These are phyloP conservation scores for Helenozyma baotianmanensis DNA, from an alignment of 805 yeast species.

Conservation along the genomic window DNA sequence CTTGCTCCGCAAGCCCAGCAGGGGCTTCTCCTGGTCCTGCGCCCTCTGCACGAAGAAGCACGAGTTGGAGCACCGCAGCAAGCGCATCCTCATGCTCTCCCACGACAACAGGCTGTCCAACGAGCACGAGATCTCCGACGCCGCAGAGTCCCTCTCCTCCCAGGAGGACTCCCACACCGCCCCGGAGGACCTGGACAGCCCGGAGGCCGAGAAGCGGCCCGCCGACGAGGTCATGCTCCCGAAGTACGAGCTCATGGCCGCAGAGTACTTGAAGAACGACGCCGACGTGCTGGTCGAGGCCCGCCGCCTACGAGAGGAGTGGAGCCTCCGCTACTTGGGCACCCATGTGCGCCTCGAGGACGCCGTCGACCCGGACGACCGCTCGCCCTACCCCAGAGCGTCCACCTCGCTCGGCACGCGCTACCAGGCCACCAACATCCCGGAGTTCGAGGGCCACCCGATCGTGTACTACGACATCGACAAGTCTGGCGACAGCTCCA, in stretches of 20 bases:
- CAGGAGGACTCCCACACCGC: conserved; percentile 1
- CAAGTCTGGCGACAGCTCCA: conserved; percentile 4
- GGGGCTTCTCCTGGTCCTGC: conserved; percentile 92
- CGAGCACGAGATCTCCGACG: conserved; percentile 26
- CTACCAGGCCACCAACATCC: conserved; percentile 65
- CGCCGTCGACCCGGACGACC: conserved; percentile 69
- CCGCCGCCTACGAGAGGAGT: conserved; percentile 59
- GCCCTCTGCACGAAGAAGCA: conserved; percentile 65
- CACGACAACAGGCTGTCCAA: conserved; percentile 40
- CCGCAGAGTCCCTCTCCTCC: conserved; percentile 1
- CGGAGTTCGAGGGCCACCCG: conserved; percentile 56
- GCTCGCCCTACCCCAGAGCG: conserved; percentile 73
- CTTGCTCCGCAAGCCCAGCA: conserved; percentile 65
- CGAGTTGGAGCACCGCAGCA: conserved; percentile 41
- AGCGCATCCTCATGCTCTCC: conserved; percentile 36
- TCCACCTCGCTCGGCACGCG: conserved; percentile 70
- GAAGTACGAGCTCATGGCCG: conserved; percentile 54
- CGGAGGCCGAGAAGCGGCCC: conserved; percentile 1
- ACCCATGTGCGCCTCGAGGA: conserved; percentile 71
- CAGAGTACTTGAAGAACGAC: conserved; percentile 48
- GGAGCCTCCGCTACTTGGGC: conserved; percentile 80
- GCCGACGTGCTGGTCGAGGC: conserved; percentile 34
- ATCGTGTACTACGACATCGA: conserved; percentile 60
- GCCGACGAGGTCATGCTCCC: conserved; percentile 30
- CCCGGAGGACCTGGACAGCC: neutral